A percentile compares a stretch with the other conserved stretches of the same genome.
Evolutionary conservation across 2,329 filamentous ascomycete genomes (phyloP).

Genomic region (Myrmaecium sp.): DNA sequence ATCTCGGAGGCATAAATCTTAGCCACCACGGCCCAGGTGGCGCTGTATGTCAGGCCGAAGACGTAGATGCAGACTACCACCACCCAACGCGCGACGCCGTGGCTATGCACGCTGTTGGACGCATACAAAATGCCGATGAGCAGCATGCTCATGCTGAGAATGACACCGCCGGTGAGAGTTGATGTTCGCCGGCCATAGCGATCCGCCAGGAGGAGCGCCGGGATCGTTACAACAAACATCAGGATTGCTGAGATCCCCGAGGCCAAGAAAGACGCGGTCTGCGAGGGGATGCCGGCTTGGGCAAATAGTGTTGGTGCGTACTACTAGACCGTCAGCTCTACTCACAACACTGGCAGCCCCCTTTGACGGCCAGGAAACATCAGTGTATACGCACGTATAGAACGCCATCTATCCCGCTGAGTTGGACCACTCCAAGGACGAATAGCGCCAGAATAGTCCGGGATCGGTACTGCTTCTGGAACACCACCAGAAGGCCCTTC

Average conservation of each 20-base stretch:
- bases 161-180: slow-evolving; percentile 36
- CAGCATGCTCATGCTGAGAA: slow-evolving; percentile 33
- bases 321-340: slow-evolving; percentile 16
- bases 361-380: not conserved
- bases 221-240: slow-evolving; percentile 41
- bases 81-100: slow-evolving; percentile 29
- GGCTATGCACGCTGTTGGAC: slow-evolving; percentile 22
- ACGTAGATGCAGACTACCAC: slow-evolving; percentile 33
- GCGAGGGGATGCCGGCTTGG: slow-evolving; percentile 39
- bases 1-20: slow-evolving; percentile 43
- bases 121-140: slow-evolving; percentile 39
- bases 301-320: slow-evolving; percentile 45
- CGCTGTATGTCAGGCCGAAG: slow-evolving; percentile 30
- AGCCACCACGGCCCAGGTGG: slow-evolving; percentile 37
- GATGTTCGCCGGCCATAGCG: slow-evolving; percentile 39
- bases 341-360: not conserved
- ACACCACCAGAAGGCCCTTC: slow-evolving; percentile 10
- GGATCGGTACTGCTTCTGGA: slow-evolving; percentile 16
- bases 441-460: slow-evolving; percentile 38
- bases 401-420: slow-evolving; percentile 46
- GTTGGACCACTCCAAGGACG: slow-evolving; percentile 41
- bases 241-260: slow-evolving; percentile 43
- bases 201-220: slow-evolving; percentile 39
- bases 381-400: slow-evolving; percentile 32
- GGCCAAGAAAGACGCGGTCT: slow-evolving; percentile 40